A percentile compares a stretch with the other conserved stretches of the same genome.
Conservation (phyloP, 345 rosid genomes). For the Hibiscus mutabilis region DNA sequence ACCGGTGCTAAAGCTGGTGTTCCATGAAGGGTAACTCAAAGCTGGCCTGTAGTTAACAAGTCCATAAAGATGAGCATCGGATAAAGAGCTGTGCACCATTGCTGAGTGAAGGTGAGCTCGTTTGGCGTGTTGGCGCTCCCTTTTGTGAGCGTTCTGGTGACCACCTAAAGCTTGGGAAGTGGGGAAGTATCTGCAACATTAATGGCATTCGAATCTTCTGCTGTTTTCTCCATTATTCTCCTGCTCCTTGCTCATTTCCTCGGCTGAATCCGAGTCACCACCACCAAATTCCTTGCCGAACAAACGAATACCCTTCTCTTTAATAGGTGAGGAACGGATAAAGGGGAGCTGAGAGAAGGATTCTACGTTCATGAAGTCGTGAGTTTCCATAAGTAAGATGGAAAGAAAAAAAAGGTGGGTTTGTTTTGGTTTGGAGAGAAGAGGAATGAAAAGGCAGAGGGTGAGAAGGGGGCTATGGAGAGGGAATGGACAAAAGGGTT, state of each 20-base stretch:
- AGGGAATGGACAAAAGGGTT: too few relatives aligned
- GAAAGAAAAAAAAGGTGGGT: not conserved
- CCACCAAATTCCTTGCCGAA: constrained; percentile 76
- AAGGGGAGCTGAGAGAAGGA: constrained; percentile 59
- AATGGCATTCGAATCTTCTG: constrained; percentile 88
- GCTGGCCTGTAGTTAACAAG: constrained; percentile 42
- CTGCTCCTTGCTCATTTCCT: constrained; percentile 22
- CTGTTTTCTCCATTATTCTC: constrained; percentile 35
- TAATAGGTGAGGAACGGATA: constrained; percentile 49
- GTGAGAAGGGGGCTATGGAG: too few relatives aligned
- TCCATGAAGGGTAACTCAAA: constrained; percentile 54
- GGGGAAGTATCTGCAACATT: constrained; percentile 91
- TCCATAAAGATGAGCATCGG: constrained; percentile 49
- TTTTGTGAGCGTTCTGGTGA: constrained; percentile 98
- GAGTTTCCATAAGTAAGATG: constrained; percentile 29
- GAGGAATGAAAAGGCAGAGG: not conserved
- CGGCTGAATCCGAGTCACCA: constrained; percentile 25
- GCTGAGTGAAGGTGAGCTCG: constrained; percentile 72
- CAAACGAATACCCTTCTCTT: constrained; percentile 63
- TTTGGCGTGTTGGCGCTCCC: constrained; percentile 94
- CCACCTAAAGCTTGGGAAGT: constrained; percentile 99
- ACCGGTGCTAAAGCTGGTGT: constrained; percentile 23
- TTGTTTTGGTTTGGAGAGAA: not conserved
- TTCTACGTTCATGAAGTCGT: constrained; percentile 57
- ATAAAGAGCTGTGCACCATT: constrained; percentile 47